Conservation (phyloP, 2,329 filamentous ascomycete genomes). For the Aureobasidium sp. region DNA sequence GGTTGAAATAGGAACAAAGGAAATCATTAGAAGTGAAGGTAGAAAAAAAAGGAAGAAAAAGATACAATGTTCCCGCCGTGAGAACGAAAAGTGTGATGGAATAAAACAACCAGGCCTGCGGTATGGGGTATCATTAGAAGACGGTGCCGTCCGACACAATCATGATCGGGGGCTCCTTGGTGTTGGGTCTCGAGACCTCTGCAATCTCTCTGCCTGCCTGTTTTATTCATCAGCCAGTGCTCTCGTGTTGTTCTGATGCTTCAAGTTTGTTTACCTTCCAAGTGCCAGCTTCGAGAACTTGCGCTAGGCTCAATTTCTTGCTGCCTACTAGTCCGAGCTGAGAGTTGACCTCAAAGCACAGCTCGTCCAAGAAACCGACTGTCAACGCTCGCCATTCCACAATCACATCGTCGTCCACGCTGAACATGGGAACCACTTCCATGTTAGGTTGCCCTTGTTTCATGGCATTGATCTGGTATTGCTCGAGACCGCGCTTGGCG, state of each 20-base stretch:
- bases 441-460: slow-evolving; percentile 64
- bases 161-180: slow-evolving; percentile 91
- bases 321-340: slow-evolving; percentile 61
- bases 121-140: slow-evolving; percentile 56
- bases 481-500: slow-evolving; percentile 61
- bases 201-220: slow-evolving; percentile 91
- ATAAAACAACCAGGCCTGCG: slow-evolving; percentile 13
- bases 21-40: slow-evolving; percentile 9
- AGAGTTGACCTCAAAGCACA: slow-evolving; percentile 62
- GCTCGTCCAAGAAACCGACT: slow-evolving; percentile 65
- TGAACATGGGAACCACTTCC: slow-evolving; percentile 68
- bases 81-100: slow-evolving; percentile 1
- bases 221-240: slow-evolving; percentile 28
- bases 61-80: slow-evolving; percentile 6
- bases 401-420: slow-evolving; percentile 67
- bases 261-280: slow-evolving; percentile 70
- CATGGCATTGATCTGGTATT: slow-evolving; percentile 63
- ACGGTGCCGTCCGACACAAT: slow-evolving; percentile 95
- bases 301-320: slow-evolving; percentile 68
- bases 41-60: neutral
- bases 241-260: neutral
- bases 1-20: neutral
- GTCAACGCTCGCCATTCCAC: slow-evolving; percentile 74
- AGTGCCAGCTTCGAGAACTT: slow-evolving; percentile 90
- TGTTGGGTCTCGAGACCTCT: slow-evolving; percentile 90